Conservation (phyloP, 2,329 filamentous ascomycete species). For the Coniochaeta ligniaria region DNA sequence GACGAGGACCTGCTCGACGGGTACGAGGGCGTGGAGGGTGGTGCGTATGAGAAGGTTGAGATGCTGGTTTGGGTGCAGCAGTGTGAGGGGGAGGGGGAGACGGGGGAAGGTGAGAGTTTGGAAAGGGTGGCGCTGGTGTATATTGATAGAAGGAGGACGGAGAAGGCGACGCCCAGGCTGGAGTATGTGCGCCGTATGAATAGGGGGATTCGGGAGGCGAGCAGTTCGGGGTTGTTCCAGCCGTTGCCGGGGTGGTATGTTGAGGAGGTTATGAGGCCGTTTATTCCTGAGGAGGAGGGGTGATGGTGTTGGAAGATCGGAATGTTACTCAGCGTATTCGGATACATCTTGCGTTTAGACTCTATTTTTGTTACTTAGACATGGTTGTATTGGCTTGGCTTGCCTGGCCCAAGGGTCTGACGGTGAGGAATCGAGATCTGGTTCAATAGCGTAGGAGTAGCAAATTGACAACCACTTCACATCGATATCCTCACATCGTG, state of each 20-base stretch:
- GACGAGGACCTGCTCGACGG: slow-evolving; percentile 47
- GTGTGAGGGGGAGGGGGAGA: slow-evolving; percentile 14
- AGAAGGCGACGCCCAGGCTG: slow-evolving; percentile 31
- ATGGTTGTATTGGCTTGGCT: no score
- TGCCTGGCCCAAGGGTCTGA: no score
- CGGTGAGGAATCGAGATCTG: no score
- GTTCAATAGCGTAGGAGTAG: no score
- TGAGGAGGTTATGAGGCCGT: slow-evolving; percentile 43
- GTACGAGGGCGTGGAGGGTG: slow-evolving; percentile 53
- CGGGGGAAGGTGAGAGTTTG: slow-evolving; percentile 16
- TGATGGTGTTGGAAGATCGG: background rate
- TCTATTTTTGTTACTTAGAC: no score
- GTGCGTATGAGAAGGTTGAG: slow-evolving; percentile 50
- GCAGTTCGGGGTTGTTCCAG: slow-evolving; percentile 30
- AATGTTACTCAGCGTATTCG: background rate
- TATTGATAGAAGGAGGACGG: slow-evolving; percentile 19
- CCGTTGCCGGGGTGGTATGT: slow-evolving; percentile 47
- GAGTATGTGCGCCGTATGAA: slow-evolving; percentile 63
- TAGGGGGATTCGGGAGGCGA: slow-evolving; percentile 51
- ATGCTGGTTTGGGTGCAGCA: slow-evolving; percentile 20
- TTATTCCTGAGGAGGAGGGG: slow-evolving; percentile 12
- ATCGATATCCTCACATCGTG: no score
- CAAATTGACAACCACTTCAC: no score
- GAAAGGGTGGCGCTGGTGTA: slow-evolving; percentile 30
- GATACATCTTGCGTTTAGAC: background rate